phyloP scores from a whole-genome alignment of 306 rosid genomes.

The Adenanthera pavonina region DNA sequence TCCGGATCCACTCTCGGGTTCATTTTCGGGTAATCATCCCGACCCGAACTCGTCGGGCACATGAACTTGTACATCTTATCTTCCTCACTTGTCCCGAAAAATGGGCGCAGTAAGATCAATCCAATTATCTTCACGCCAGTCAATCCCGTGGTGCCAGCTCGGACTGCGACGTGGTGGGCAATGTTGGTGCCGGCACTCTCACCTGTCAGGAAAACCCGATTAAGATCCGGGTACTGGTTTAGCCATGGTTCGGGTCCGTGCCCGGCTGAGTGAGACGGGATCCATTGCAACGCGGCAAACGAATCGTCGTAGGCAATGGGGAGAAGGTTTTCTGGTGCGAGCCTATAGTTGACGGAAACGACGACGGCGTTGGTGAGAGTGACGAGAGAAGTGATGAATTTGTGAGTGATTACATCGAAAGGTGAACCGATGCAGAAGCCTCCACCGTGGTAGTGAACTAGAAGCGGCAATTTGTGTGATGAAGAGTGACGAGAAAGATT shows the following conservation, averaged over 20 bases:
- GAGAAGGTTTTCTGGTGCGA: slow-evolving; percentile 42
- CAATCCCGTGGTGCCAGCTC: slow-evolving; percentile 25
- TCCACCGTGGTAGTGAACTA: slow-evolving; percentile 46
- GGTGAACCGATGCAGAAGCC: slow-evolving; percentile 47
- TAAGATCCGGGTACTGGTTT: slow-evolving; percentile 31
- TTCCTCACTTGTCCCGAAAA: slow-evolving; percentile 20
- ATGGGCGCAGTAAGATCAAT: slow-evolving; percentile 32
- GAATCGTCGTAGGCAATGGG: slow-evolving; percentile 46
- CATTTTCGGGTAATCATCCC: slow-evolving; percentile 35
- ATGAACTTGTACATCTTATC: slow-evolving; percentile 37
- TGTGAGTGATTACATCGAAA: background rate
- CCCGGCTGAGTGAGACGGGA: slow-evolving; percentile 7
- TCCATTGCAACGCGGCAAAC: slow-evolving; percentile 41
- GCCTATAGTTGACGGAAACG: slow-evolving; percentile 39
- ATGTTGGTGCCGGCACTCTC: slow-evolving; percentile 47
- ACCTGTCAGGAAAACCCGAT: slow-evolving; percentile 38
- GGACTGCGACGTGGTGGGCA: slow-evolving; percentile 39
- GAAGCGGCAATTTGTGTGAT: slow-evolving; percentile 36
- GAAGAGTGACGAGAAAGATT: background rate
- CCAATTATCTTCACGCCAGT: slow-evolving; percentile 26
- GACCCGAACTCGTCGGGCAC: slow-evolving; percentile 28
- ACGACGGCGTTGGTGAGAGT: slow-evolving; percentile 30
- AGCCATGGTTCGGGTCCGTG: slow-evolving; percentile 43
- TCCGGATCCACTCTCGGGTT: slow-evolving; percentile 37
- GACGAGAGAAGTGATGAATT: slow-evolving; percentile 8